Conservation (phyloP, 345 rosid species). For the Psidium guajava region DNA sequence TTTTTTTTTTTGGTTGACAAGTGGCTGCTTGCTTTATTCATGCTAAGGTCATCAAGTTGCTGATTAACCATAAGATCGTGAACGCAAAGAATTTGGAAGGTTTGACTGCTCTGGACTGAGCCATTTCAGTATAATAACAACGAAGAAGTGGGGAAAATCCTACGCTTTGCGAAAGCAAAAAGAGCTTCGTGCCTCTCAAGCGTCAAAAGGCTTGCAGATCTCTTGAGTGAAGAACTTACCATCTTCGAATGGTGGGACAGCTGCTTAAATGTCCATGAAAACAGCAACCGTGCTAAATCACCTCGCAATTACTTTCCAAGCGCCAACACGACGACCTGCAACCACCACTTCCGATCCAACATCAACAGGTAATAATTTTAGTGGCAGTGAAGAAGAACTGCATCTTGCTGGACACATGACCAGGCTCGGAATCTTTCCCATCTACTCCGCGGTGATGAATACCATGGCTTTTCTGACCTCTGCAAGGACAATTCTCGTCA, state of each 20-base stretch:
- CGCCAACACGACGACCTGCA: neutral
- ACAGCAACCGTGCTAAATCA: neutral
- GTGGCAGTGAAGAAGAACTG: neutral
- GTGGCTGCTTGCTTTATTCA: neutral
- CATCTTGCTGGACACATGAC: neutral
- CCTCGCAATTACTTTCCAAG: neutral
- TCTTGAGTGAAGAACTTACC: neutral
- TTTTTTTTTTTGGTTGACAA: neutral
- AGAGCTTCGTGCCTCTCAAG: neutral
- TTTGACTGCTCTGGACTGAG: neutral
- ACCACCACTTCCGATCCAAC: too few relatives aligned
- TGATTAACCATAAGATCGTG: neutral
- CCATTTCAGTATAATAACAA: neutral
- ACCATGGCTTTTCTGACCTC: neutral
- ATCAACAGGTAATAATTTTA: neutral
- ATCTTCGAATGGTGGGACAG: neutral
- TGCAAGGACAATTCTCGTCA: neutral
- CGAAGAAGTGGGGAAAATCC: neutral
- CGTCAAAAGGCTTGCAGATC: neutral
- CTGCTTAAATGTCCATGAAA: neutral
- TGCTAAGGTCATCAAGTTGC: neutral
- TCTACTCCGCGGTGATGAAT: neutral
- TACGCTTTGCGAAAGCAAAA: neutral
- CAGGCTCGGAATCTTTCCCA: neutral
- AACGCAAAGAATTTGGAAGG: neutral